Base-by-base conservation (phyloP, 1,139 yeast species). In the Suhomyces bribrorum region DNA sequence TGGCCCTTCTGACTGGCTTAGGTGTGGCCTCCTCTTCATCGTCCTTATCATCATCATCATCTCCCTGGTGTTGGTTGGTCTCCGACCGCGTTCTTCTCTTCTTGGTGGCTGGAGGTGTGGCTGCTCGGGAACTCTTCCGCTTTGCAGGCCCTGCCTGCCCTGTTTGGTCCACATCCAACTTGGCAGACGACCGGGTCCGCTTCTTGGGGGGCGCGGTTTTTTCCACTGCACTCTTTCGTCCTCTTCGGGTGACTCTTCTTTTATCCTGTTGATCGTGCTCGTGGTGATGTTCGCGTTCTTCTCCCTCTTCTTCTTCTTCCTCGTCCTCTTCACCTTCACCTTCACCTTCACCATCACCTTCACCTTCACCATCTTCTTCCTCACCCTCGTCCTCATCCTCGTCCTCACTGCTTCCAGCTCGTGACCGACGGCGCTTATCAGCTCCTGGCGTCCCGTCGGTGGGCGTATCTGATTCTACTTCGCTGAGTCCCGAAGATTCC, bases 51-150 rank as follows among this genome's bases (percentile, higher is more conserved):
- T 43, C 40, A 9, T 29, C 37, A 9, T 35, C 38, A n/a, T 38
- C 38, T 8, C 31, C 41, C 12, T 33, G 38, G 9, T n/a, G 35
- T 43, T 48, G 52, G 26, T 53, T 54, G 16, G 54, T 53, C 26
- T 60, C 68, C 1, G 67, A 62, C 28, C 57, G 53, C 15, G 62
- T 62, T 41, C 60, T 52, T 33, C 57, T 55, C 4, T 54, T 26
- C 32, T 44, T 41, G n/a, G 34, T 30, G 7, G 45, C 38, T 5
- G 48, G 47, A 5, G 44, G 44, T 2, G 44, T 40, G 7, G 37
- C 37, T 50, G 44, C 44, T 20, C 44, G 39, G 15, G 43, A 29
- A 28, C 37, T 45, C 23, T 44, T 45, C 2, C 52, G 44, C 31
- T 50, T 53, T 9, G 46, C 14, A 4, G 37, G 34, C 1, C 26